Evolutionary conservation across 2,329 filamentous ascomycete species (phyloP).

Genomic region (Raffaelea arxii): DNA sequence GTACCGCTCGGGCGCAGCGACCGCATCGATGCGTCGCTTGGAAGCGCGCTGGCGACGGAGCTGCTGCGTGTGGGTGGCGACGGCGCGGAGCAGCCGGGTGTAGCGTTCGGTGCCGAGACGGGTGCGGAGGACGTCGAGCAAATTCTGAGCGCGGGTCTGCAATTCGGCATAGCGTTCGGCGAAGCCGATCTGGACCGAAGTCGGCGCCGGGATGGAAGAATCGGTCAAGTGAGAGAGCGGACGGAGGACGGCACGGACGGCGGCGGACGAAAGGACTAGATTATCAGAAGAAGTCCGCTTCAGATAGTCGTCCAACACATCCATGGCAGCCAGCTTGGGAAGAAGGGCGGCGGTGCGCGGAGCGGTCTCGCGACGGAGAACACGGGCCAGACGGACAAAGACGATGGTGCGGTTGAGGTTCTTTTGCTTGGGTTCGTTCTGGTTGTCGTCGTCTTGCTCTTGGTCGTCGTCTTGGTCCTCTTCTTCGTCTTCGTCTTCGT

Average conservation of each 20-base stretch:
- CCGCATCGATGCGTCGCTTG: conserved; percentile 84
- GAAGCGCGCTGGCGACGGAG: conserved; percentile 64
- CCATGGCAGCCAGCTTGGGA: conserved; percentile 66
- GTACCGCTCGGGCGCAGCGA: conserved; percentile 70
- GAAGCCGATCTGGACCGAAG: conserved; percentile 62
- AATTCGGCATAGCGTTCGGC: conserved; percentile 60
- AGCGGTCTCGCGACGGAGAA: conserved; percentile 66
- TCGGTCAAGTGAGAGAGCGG: conserved; percentile 78
- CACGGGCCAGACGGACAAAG: conserved; percentile 66
- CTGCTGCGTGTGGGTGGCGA: conserved; percentile 62
- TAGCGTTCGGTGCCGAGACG: conserved; percentile 75
- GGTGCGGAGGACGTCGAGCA: conserved; percentile 75
- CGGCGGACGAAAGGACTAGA: conserved; percentile 29
- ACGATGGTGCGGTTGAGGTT: conserved; percentile 27
- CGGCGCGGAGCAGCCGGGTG: conserved; percentile 60
- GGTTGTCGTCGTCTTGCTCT: neutral
- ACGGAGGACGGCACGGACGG: conserved; percentile 49
- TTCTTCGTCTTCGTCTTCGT: conserved; percentile 26
- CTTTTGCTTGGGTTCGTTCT: neutral
- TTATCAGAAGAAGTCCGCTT: conserved; percentile 46
- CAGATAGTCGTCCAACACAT: conserved; percentile 61
- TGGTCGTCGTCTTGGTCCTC: neutral
- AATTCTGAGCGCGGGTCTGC: conserved; percentile 60
- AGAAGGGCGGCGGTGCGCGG: conserved; percentile 55
- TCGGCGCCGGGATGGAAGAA: conserved; percentile 60